A percentile compares a stretch with the other conserved stretches of the same genome.
Evolutionary conservation across 108 stramenopile genomes (phyloP).

Genomic region (Pelagomonas calceolata): DNA sequence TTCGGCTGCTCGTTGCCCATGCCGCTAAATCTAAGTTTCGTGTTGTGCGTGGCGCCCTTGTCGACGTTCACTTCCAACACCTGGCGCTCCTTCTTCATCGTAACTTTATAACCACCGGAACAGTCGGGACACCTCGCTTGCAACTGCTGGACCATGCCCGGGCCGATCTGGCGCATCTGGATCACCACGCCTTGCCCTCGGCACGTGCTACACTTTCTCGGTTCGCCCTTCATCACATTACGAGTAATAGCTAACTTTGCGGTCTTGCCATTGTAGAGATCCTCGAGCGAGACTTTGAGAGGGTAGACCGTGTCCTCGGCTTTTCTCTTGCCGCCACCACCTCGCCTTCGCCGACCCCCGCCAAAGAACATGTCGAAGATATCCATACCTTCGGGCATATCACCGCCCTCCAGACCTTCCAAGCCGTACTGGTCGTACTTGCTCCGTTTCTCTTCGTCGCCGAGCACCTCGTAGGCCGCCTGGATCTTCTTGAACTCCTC

Average conservation of each 20-base stretch:
- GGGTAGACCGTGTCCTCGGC: slow-evolving; percentile 87
- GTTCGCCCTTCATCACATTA: slow-evolving; percentile 72
- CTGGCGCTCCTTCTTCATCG: slow-evolving; percentile 77
- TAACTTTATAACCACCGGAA: slow-evolving; percentile 59
- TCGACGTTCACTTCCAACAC: slow-evolving; percentile 85
- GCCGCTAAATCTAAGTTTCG: slow-evolving; percentile 83
- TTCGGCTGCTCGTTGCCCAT: slow-evolving; percentile 95
- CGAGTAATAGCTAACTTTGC: slow-evolving; percentile 85
- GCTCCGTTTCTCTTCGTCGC: slow-evolving; percentile 68
- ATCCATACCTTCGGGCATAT: slow-evolving; percentile 52
- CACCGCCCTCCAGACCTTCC: slow-evolving; percentile 57
- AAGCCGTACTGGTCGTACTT: slow-evolving; percentile 79
- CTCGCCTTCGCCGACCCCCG: slow-evolving; percentile 51
- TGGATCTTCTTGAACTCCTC: slow-evolving; percentile 41
- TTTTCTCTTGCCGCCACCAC: slow-evolving; percentile 60
- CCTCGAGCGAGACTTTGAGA: slow-evolving; percentile 83
- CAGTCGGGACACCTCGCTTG: slow-evolving; percentile 69
- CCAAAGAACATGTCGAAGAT: slow-evolving; percentile 93
- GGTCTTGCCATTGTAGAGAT: slow-evolving; percentile 96
- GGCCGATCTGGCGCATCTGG: slow-evolving; percentile 84
- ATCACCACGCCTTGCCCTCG: slow-evolving; percentile 78
- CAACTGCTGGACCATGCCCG: slow-evolving; percentile 93
- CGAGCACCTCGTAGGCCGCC: slow-evolving; percentile 75
- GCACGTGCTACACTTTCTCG: slow-evolving; percentile 62
- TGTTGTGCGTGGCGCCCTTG: slow-evolving; percentile 86